These are phyloP conservation scores for Lotus japonicus DNA, from an alignment of 306 rosid genomes.

Conservation along the genomic window DNA sequence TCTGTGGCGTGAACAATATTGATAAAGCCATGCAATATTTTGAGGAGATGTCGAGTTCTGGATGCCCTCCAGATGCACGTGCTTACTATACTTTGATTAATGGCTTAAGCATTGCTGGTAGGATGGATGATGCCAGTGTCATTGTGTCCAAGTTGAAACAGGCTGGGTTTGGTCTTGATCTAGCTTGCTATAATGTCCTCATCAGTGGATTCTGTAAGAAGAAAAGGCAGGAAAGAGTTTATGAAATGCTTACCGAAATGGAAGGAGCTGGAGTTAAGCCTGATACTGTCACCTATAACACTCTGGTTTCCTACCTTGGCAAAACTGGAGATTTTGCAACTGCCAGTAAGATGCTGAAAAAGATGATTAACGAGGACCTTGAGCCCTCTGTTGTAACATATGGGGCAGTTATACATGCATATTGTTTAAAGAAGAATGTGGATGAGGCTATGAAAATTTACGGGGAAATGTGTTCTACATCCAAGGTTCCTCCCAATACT, in stretches of 20 bases:
- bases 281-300: constrained; percentile 68
- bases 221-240: constrained; percentile 49
- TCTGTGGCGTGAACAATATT: constrained; percentile 62
- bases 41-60: constrained; percentile 48
- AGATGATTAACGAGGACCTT: constrained; percentile 51
- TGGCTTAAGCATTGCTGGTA: constrained; percentile 71
- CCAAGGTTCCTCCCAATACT: constrained; percentile 57
- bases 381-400: constrained; percentile 58
- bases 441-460: constrained; percentile 58
- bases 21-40: constrained; percentile 58
- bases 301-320: constrained; percentile 53
- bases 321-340: constrained; percentile 45
- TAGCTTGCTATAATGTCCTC: constrained; percentile 52
- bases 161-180: constrained; percentile 60
- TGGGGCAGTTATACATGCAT: constrained; percentile 68
- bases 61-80: constrained; percentile 55
- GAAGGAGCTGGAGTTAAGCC: constrained; percentile 54
- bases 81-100: constrained; percentile 60
- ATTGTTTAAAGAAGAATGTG: constrained; percentile 43
- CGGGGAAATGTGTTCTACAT: constrained; percentile 40
- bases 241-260: constrained; percentile 59
- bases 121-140: constrained; percentile 66
- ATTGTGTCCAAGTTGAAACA: constrained; percentile 60
- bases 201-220: constrained; percentile 65
- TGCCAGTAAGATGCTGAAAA: constrained; percentile 40